phyloP scores from a whole-genome alignment of 192 early-diverging fungal species.

The Chytriomyces confervae region DNA sequence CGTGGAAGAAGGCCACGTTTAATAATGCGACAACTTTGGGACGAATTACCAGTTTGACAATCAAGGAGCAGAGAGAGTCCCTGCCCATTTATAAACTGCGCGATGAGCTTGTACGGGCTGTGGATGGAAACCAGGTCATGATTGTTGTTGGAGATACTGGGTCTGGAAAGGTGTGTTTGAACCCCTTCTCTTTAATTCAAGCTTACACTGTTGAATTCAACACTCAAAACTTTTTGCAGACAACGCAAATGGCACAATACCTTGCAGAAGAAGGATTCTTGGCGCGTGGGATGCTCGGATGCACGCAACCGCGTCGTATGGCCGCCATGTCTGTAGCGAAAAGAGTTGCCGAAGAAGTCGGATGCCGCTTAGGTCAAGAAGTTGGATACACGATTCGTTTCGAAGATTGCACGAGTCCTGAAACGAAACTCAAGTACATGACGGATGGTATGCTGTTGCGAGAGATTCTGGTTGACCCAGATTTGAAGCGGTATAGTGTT shows the following conservation, averaged over 20 bases:
- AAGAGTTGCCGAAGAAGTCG: conserved; percentile 97
- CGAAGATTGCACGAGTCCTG: conserved; percentile 92
- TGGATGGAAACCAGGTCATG: conserved; percentile 74
- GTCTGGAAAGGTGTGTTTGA: conserved; percentile 75
- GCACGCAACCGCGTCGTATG: conserved; percentile 98
- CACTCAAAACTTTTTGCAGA: conserved; percentile 45
- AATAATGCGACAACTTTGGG: conserved; percentile 90
- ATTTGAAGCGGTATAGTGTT: conserved; percentile 85
- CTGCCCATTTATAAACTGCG: conserved; percentile 89
- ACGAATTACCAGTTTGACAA: conserved; percentile 76
- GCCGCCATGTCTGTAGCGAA: conserved; percentile 99
- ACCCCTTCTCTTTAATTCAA: background rate
- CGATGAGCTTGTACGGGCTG: conserved; percentile 77
- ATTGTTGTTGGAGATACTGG: conserved; percentile 97
- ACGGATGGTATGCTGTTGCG: conserved; percentile 97
- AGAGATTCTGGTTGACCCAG: conserved; percentile 87
- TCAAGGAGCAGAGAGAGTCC: conserved; percentile 85
- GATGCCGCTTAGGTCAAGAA: conserved; percentile 86
- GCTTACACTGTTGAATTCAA: background rate
- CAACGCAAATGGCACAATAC: conserved; percentile 98
- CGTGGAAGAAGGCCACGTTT: conserved; percentile 86
- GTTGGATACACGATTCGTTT: conserved; percentile 99
- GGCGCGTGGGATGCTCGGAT: conserved; percentile 86
- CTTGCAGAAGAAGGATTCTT: conserved; percentile 96
- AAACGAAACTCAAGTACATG: conserved; percentile 97